Evolutionary conservation across 176 grass and related monocot genomes (phyloP).

Genomic region (Bromus sterilis): DNA sequence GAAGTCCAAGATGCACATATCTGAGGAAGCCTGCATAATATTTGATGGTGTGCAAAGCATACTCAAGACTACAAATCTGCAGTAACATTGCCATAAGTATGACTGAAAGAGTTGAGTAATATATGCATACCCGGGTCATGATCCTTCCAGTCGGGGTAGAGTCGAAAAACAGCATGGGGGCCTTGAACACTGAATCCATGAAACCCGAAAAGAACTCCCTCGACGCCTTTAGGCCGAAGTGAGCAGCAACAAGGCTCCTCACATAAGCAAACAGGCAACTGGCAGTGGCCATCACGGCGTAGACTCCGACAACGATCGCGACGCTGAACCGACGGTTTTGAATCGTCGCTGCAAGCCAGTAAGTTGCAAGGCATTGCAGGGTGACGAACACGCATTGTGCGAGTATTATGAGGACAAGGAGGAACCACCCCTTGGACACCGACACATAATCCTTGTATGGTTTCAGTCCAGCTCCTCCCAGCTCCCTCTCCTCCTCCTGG

Average conservation of each 20-base stretch:
- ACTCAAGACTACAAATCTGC: neutral
- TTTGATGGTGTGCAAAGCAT: neutral
- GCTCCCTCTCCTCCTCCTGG: conserved; percentile 58
- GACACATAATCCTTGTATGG: conserved; percentile 65
- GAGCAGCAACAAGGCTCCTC: conserved; percentile 58
- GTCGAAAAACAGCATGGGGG: conserved; percentile 88
- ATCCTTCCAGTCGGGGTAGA: conserved; percentile 78
- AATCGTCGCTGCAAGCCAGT: conserved; percentile 64
- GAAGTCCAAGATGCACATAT: conserved; percentile 79
- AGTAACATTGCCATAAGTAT: neutral
- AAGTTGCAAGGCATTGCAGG: conserved; percentile 63
- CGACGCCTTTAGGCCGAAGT: conserved; percentile 77
- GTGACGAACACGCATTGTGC: conserved; percentile 43
- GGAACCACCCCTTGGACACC: conserved; percentile 31
- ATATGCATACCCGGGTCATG: conserved; percentile 45
- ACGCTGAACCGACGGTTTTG: conserved; percentile 25
- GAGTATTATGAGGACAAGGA: conserved; percentile 40
- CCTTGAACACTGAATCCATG: conserved; percentile 86
- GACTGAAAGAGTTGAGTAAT: neutral
- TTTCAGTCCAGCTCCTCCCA: conserved; percentile 53
- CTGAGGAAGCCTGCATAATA: conserved; percentile 64
- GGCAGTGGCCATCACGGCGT: conserved; percentile 45
- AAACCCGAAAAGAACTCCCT: conserved; percentile 72
- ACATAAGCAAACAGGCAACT: conserved; percentile 80
- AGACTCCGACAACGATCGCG: conserved; percentile 45